Percentiles rank a stretch among this genome's conserved stretches.
Conservation (phyloP, 371 early-diverging fungal genomes). For the Conidiobolus coronatus region DNA sequence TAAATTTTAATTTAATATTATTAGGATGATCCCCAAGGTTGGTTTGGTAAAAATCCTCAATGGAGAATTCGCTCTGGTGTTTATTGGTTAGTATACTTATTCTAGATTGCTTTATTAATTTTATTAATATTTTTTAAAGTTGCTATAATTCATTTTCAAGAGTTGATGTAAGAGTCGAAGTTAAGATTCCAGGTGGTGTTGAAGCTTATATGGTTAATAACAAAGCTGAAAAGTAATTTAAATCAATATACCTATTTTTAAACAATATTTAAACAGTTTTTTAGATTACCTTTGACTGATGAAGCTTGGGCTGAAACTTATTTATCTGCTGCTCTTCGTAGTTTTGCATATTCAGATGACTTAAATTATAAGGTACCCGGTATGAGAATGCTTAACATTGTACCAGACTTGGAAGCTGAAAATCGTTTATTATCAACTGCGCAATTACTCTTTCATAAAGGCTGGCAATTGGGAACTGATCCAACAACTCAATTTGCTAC, state of each 20-base stretch:
- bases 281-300: slow-evolving; percentile 3
- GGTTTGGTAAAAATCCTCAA: slow-evolving; percentile 37
- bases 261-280: background rate
- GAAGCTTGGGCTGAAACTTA: slow-evolving; percentile 79
- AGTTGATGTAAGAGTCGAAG: slow-evolving; percentile 91
- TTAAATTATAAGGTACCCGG: slow-evolving; percentile 63
- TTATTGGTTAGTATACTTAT: slow-evolving; percentile 23
- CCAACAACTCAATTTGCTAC: slow-evolving; percentile 83
- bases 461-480: slow-evolving; percentile 86
- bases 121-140: slow-evolving; percentile 15
- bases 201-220: slow-evolving; percentile 73
- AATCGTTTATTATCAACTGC: slow-evolving; percentile 62
- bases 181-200: slow-evolving; percentile 92
- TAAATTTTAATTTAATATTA: background rate
- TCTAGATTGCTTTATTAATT: background rate
- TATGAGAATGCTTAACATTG: slow-evolving; percentile 65
- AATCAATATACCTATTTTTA: no score
- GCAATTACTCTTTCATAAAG: slow-evolving; percentile 57
- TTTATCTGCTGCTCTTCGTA: slow-evolving; percentile 64
- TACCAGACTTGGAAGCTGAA: slow-evolving; percentile 46
- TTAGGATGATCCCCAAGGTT: slow-evolving; percentile 39
- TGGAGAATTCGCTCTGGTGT: slow-evolving; percentile 48
- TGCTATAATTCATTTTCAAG: slow-evolving; percentile 90
- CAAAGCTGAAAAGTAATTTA: slow-evolving; percentile 33
- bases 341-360: slow-evolving; percentile 75